A percentile compares a stretch with the other conserved stretches of the same genome.
These are phyloP conservation scores for Nicotiana tomentosiformis DNA, from an alignment of 257 asterid genomes.

Conservation along the genomic window DNA sequence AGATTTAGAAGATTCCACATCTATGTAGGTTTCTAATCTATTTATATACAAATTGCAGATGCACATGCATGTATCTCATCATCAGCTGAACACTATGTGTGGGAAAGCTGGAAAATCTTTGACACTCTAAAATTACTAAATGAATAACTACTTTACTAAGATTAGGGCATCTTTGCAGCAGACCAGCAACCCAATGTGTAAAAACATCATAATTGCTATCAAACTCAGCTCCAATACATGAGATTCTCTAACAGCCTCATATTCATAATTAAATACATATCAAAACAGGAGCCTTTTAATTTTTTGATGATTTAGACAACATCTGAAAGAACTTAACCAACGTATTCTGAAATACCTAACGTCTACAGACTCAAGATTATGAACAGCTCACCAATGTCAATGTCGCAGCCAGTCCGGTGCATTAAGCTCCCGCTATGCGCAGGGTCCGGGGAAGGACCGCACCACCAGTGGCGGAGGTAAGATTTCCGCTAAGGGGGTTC, in stretches of 20 bases:
- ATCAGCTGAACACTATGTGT: slow-evolving; percentile 54
- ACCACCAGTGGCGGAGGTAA: too few species aligned
- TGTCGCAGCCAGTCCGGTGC: slow-evolving; percentile 10
- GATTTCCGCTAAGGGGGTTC: too few species aligned
- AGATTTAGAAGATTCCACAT: neutral
- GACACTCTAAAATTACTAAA: slow-evolving; percentile 69
- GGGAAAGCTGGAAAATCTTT: slow-evolving; percentile 53
- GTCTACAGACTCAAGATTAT: slow-evolving; percentile 72
- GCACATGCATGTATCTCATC: slow-evolving; percentile 52
- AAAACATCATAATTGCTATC: slow-evolving; percentile 66
- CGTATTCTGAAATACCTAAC: slow-evolving; percentile 72
- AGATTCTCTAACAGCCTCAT: slow-evolving; percentile 72
- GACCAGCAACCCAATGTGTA: slow-evolving; percentile 58
- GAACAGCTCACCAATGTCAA: slow-evolving; percentile 70
- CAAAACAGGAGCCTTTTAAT: slow-evolving; percentile 67
- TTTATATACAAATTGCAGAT: slow-evolving; percentile 66
- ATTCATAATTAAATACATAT: slow-evolving; percentile 75
- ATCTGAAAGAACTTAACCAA: slow-evolving; percentile 83
- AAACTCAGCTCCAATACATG: slow-evolving; percentile 74
- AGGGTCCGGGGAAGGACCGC: too few species aligned
- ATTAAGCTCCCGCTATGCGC: too few species aligned
- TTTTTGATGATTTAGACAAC: slow-evolving; percentile 63
- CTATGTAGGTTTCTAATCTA: slow-evolving; percentile 18
- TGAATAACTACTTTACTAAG: slow-evolving; percentile 64
- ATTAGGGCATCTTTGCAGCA: slow-evolving; percentile 62